Conservation (phyloP, 23 red algal species). For the Chondrus crispus region DNA sequence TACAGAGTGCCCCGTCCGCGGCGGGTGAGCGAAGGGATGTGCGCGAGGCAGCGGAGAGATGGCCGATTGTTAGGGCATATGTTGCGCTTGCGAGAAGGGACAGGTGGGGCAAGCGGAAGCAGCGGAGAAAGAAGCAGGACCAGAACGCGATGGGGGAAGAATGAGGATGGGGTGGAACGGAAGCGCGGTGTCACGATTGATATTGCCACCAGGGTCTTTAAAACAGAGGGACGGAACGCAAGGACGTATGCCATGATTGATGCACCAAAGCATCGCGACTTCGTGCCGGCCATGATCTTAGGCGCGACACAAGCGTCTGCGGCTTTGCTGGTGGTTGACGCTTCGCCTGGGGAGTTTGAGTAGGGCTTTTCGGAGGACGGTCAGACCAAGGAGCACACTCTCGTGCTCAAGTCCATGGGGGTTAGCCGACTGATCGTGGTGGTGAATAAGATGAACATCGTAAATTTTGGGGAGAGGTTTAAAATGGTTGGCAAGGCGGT, state of each 20-base stretch:
- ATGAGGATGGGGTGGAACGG: constrained; percentile 86
- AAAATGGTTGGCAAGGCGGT: constrained; percentile 75
- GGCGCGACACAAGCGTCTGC: constrained; percentile 85
- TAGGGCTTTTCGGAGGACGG: constrained; percentile 87
- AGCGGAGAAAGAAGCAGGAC: not conserved
- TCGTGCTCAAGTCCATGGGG: constrained; percentile 76
- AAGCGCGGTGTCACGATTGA: constrained; percentile 97
- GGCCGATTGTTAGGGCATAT: no score
- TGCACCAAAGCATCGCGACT: constrained; percentile 95
- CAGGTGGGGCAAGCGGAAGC: not conserved
- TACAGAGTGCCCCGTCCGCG: no score
- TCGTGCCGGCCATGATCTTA: constrained; percentile 93
- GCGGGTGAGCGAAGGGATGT: no score
- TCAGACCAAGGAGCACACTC: constrained; percentile 92
- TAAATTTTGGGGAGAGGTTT: constrained; percentile 74
- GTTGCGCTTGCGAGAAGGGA: no score
- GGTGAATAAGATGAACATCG: constrained; percentile 96
- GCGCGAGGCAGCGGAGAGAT: no score
- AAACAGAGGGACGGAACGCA: constrained; percentile 31
- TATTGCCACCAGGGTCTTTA: constrained; percentile 87
- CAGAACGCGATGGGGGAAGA: constrained; percentile 73
- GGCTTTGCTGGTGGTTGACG: constrained; percentile 88
- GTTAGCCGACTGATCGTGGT: constrained; percentile 78
- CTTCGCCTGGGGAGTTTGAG: constrained; percentile 93
- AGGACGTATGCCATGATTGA: constrained; percentile 92